Evolutionary conservation across 1,139 yeast genomes (phyloP).

Genomic region (Suhomyces bribrorum): DNA sequence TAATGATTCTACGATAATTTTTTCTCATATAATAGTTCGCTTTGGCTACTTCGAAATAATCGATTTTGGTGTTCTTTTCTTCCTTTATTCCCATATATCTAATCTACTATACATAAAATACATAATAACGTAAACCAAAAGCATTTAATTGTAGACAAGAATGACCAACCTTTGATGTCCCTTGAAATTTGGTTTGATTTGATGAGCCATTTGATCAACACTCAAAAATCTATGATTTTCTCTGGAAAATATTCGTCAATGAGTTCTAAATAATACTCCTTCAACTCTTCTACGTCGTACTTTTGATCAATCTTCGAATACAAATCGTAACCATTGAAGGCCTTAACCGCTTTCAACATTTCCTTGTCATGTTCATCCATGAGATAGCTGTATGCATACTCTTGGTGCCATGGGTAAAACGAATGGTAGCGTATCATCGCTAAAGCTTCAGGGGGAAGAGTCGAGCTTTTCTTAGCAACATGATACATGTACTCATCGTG

Average conservation of each 20-base stretch:
- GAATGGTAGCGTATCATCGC: slow-evolving; percentile 79
- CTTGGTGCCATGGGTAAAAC: slow-evolving; percentile 78
- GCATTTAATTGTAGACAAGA: too few relatives aligned
- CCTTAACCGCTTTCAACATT: slow-evolving; percentile 64
- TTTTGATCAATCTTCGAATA: slow-evolving; percentile 60
- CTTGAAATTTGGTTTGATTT: too few relatives aligned
- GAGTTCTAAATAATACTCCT: slow-evolving; percentile 59
- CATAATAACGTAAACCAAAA: too few relatives aligned
- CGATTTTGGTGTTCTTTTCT: too few relatives aligned
- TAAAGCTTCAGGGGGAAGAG: slow-evolving; percentile 62
- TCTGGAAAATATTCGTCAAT: slow-evolving; percentile 70
- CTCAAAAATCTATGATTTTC: slow-evolving; percentile 54
- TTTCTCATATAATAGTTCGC: too few relatives aligned
- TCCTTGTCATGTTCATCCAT: slow-evolving; percentile 66
- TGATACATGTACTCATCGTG: slow-evolving; percentile 81
- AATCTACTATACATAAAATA: not conserved
- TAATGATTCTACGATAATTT: too few relatives aligned
- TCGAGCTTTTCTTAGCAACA: slow-evolving; percentile 63
- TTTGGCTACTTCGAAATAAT: too few relatives aligned
- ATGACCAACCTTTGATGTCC: too few relatives aligned
- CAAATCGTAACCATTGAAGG: slow-evolving; percentile 67
- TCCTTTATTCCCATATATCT: too few relatives aligned
- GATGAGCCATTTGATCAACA: too few relatives aligned
- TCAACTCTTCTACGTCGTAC: slow-evolving; percentile 51
- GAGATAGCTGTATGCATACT: slow-evolving; percentile 61